Evolutionary conservation across 2,329 filamentous ascomycete genomes (phyloP).

Genomic region (Ceratocystis smalleyi): DNA sequence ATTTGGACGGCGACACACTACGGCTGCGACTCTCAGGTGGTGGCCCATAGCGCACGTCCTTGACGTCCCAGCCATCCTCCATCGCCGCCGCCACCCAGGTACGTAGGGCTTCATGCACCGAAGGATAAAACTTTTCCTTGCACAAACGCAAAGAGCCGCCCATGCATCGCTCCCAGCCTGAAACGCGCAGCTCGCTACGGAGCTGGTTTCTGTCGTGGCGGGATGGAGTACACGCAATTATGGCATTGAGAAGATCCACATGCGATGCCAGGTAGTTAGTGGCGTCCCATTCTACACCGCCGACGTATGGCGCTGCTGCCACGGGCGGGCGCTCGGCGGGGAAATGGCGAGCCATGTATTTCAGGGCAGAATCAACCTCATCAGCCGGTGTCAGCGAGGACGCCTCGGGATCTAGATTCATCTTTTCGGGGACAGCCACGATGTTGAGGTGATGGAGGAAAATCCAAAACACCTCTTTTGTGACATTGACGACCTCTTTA

Average conservation of each 20-base stretch:
- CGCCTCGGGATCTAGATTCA: constrained; percentile 16
- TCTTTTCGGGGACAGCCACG: constrained; percentile 43
- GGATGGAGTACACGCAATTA: constrained; percentile 66
- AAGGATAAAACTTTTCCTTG: constrained; percentile 94
- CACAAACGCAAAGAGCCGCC: constrained; percentile 72
- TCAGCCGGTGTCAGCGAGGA: constrained; percentile 25
- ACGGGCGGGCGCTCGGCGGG: constrained; percentile 77
- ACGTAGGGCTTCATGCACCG: constrained; percentile 73
- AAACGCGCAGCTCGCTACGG: constrained; percentile 62
- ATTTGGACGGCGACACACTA: constrained; percentile 16
- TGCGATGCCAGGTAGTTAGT: constrained; percentile 92
- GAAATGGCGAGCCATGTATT: constrained; percentile 58
- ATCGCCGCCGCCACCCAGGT: constrained; percentile 80
- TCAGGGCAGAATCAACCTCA: constrained; percentile 24
- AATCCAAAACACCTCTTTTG: constrained; percentile 98
- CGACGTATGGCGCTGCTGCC: constrained; percentile 86
- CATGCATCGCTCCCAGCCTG: constrained; percentile 83
- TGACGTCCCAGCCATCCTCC: constrained; percentile 78
- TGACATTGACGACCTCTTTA: constrained; percentile 81
- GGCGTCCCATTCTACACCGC: constrained; percentile 95
- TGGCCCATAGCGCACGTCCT: constrained; percentile 62
- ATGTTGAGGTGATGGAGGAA: constrained; percentile 91
- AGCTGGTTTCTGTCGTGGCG: constrained; percentile 56
- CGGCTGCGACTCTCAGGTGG: constrained; percentile 24
- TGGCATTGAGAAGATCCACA: constrained; percentile 80